A percentile compares a stretch with the other conserved stretches of the same genome.
phyloP scores from a whole-genome alignment of 768 basidiomycete genomes.

The Baorangia bicolor region DNA sequence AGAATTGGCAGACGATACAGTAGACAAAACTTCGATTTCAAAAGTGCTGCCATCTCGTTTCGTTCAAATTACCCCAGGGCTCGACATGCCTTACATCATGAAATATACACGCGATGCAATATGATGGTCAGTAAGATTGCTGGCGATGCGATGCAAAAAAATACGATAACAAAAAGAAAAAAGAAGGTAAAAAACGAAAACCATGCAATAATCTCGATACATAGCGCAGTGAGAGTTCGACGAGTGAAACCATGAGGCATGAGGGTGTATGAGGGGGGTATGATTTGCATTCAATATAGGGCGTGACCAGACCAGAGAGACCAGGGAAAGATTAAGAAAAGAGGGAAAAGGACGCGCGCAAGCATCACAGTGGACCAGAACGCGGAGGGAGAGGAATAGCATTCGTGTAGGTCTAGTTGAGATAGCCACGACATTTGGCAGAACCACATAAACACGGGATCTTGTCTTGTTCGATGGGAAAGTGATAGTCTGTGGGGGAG shows the following conservation, averaged over 20 bases:
- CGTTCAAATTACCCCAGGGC: no score
- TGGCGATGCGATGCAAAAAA: slow-evolving; percentile 6
- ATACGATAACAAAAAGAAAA: slow-evolving; percentile 2
- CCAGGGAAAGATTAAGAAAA: neutral
- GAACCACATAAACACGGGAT: slow-evolving; percentile 92
- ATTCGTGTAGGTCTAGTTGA: slow-evolving; percentile 65
- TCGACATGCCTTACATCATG: neutral
- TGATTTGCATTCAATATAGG: slow-evolving; percentile 14
- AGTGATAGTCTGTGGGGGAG: slow-evolving; percentile 81
- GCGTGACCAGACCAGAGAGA: slow-evolving; percentile 11
- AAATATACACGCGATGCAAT: neutral
- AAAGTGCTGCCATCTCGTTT: no score
- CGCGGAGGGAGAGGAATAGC: neutral
- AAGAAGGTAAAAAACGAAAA: neutral
- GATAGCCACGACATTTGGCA: slow-evolving; percentile 88
- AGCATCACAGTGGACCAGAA: neutral
- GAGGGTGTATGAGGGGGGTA: slow-evolving; percentile 21
- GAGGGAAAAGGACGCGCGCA: neutral
- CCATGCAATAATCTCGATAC: slow-evolving; percentile 30
- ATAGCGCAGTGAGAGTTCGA: slow-evolving; percentile 28
- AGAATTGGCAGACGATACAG: no score
- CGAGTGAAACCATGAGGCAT: neutral
- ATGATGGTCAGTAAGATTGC: slow-evolving; percentile 19
- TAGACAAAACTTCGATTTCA: no score
- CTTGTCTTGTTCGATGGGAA: slow-evolving; percentile 98